phyloP scores from a whole-genome alignment of 352 stramenopile genomes.

The Globisporangium megalacanthum region DNA sequence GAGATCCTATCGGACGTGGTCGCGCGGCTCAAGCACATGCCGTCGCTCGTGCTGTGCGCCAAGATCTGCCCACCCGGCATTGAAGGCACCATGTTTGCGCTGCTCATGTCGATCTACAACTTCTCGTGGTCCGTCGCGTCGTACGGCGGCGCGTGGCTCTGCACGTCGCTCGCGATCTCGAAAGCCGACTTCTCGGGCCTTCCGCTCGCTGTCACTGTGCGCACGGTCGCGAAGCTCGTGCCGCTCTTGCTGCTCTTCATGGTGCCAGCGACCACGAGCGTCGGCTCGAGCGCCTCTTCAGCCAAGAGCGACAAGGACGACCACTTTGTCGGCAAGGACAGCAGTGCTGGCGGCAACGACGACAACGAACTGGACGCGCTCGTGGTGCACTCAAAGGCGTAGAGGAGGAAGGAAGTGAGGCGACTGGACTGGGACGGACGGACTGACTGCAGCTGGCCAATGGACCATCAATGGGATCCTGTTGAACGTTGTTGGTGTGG shows the following conservation, averaged over 20 bases:
- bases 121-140: conserved; percentile 76
- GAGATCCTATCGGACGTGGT: conserved; percentile 80
- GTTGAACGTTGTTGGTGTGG: too few species aligned
- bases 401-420: not conserved
- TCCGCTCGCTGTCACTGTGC: conserved; percentile 43
- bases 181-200: conserved; percentile 70
- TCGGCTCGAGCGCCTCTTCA: conserved; percentile 36
- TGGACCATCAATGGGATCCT: too few species aligned
- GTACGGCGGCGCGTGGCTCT: conserved; percentile 76
- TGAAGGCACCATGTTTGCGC: conserved; percentile 95
- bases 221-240: conserved; percentile 57
- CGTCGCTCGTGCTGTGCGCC: conserved; percentile 93
- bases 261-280: conserved; percentile 63
- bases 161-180: conserved; percentile 65
- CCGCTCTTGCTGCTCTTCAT: conserved; percentile 69
- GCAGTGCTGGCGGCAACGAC: not conserved
- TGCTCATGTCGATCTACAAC: conserved; percentile 86
- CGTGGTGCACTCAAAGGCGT: conserved; percentile 2
- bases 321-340: not conserved
- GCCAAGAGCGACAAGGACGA: conserved; percentile 1
- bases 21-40: conserved; percentile 84
- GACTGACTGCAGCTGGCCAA: not conserved
- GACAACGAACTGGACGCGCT: not conserved
- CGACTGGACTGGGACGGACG: too few species aligned
- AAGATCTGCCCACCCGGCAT: conserved; percentile 94